phyloP scores from a whole-genome alignment of 441 rosid species.

The Pelargonium cotyledonis region DNA sequence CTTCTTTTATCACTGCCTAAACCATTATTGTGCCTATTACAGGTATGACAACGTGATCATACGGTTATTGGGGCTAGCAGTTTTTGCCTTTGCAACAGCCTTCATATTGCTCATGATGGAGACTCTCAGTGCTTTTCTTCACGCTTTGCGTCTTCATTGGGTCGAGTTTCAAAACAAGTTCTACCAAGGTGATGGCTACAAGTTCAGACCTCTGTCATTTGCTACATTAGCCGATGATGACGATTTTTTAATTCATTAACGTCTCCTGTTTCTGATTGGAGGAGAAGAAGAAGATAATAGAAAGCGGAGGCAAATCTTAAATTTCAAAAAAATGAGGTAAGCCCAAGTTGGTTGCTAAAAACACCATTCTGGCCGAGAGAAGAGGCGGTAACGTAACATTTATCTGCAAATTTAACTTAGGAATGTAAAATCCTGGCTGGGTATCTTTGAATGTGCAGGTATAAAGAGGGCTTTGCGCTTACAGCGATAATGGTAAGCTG shows the following conservation, averaged over 20 bases:
- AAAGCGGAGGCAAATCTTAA: too few relatives aligned
- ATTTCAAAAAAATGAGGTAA: too few relatives aligned
- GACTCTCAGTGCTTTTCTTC: slow-evolving; percentile 93
- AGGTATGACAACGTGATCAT: slow-evolving; percentile 81
- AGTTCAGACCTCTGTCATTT: slow-evolving; percentile 88
- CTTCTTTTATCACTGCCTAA: slow-evolving; percentile 3
- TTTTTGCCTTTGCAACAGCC: slow-evolving; percentile 90
- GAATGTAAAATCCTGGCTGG: too few relatives aligned
- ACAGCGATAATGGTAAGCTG: too few relatives aligned
- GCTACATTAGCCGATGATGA: slow-evolving; percentile 60
- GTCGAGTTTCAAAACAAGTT: slow-evolving; percentile 91
- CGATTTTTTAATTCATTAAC: slow-evolving; percentile 20
- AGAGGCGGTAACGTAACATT: too few relatives aligned
- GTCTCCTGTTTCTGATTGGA: background rate
- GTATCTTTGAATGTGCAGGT: too few relatives aligned
- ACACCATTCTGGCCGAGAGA: too few relatives aligned
- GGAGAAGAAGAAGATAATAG: background rate
- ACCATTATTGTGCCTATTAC: slow-evolving; percentile 16
- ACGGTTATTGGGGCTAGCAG: slow-evolving; percentile 71
- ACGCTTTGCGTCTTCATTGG: slow-evolving; percentile 99
- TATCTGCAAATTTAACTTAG: too few relatives aligned
- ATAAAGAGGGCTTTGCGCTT: too few relatives aligned
- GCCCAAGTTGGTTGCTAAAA: too few relatives aligned
- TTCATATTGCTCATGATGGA: slow-evolving; percentile 97
- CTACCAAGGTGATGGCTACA: slow-evolving; percentile 95